These are phyloP conservation scores for Penicillium sp. DNA, from an alignment of 2,329 filamentous ascomycete genomes.

Conservation along the genomic window DNA sequence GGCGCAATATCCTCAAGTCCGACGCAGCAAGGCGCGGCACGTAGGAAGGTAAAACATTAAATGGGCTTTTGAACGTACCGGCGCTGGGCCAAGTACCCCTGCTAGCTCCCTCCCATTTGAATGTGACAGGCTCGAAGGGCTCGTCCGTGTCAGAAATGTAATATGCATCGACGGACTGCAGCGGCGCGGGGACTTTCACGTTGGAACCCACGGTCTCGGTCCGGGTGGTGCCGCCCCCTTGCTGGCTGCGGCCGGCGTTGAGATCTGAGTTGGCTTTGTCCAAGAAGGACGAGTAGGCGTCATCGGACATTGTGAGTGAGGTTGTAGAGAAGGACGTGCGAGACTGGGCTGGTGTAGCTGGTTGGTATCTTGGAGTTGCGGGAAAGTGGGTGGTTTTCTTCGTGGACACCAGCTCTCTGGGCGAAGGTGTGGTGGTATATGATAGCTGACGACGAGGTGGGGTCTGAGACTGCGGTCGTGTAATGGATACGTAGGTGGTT, in stretches of 20 bases:
- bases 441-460: neutral
- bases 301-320: constrained; percentile 57
- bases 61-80: constrained; percentile 24
- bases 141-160: constrained; percentile 84
- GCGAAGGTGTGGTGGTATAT: neutral
- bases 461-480: neutral
- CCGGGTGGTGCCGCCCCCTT: constrained; percentile 22
- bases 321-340: constrained; percentile 14
- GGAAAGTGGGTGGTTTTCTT: constrained; percentile 5
- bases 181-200: constrained; percentile 60
- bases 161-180: constrained; percentile 59
- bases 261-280: constrained; percentile 78
- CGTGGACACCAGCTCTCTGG: neutral
- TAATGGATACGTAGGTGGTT: neutral
- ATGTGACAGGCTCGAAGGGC: constrained; percentile 73
- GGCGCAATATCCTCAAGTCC: neutral
- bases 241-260: constrained; percentile 29
- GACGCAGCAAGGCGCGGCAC: neutral
- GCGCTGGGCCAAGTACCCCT: constrained; percentile 35
- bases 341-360: constrained; percentile 4
- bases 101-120: constrained; percentile 53
- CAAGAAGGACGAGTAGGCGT: constrained; percentile 79
- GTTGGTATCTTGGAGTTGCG: constrained; percentile 7
- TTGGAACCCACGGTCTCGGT: constrained; percentile 43
- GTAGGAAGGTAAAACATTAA: neutral